Evolutionary conservation across 2,329 filamentous ascomycete genomes (phyloP), one percentile per base, ranked within the genome.

Genomic region (Aurifilum marmelostoma): DNA sequence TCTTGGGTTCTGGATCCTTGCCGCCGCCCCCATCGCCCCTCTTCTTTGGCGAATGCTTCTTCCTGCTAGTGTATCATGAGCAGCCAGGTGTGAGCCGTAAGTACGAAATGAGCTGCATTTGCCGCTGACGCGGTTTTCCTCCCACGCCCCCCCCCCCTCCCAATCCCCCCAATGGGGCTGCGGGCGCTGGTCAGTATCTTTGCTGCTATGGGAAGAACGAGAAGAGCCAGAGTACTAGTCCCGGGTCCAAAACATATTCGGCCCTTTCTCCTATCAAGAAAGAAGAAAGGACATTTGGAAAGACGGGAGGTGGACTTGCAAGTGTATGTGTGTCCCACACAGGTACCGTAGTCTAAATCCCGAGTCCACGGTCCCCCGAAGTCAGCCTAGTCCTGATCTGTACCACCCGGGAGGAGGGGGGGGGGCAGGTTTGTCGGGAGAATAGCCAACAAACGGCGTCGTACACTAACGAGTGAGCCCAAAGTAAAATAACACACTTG

Each of bases 321-420:
- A 21, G 47, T 41, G 37, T 60, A 14, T 59, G 7, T n/a, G 27
- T 56, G 41, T 47, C 47, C 34, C 56, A 61, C 60, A 47, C 60
- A 47, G 21, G 41, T 69, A 67, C 69, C 67, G 69, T 54, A 66
- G 61, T 54, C 66, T 66, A 66, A 69, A 67, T 69, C 67, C 69
- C 69, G 69, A 71, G 52, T 61, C 59, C 60, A 65, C 59, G 69
- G 69, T 71, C 62, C 64, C 67, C 67, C 67, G 65, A 65, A 39
- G 60, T 41, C 27, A 59, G 34, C 21, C 64, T 69, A 54, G 67
- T 67, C 64, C 69, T 47, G 43, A 64, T 69, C 24, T 50, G 69
- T 60, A 11, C 9, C 54, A 41, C 27, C 18, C 2, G 21, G 34
- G 11, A 4, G 34, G 34, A 34, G 34, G 8, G 34, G 8, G 34